A percentile compares a stretch with the other conserved stretches of the same genome.
Conservation (phyloP, 495 filamentous ascomycete genomes). For the Talaromyces borbonicus region DNA sequence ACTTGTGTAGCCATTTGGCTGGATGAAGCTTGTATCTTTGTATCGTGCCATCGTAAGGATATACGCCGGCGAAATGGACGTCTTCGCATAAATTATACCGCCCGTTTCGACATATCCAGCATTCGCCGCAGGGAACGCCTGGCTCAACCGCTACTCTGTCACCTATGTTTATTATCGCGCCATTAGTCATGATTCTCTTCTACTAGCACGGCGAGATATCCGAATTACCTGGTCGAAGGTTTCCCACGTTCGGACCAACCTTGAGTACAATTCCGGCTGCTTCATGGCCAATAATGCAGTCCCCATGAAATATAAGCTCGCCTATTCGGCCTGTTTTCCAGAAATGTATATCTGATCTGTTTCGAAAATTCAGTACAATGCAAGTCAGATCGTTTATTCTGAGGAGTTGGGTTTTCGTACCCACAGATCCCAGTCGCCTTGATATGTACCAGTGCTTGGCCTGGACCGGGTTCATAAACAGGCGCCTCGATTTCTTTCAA, state of each 20-base stretch:
- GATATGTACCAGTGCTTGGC: conserved; percentile 41
- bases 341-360: conserved; percentile 62
- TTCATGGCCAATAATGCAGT: conserved; percentile 72
- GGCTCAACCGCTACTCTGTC: conserved; percentile 70
- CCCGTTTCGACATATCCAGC: conserved; percentile 52
- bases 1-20: conserved; percentile 47
- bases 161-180: no score
- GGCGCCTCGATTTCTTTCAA: conserved; percentile 42
- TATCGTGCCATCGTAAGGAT: conserved; percentile 47
- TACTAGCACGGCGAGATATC: background rate
- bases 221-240: conserved; percentile 23
- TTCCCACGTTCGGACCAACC: conserved; percentile 40
- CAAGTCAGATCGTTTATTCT: background rate
- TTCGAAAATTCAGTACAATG: background rate
- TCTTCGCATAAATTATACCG: conserved; percentile 71
- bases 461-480: conserved; percentile 33
- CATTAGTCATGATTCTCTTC: no score
- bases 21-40: conserved; percentile 57
- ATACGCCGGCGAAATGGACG: conserved; percentile 58
- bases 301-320: conserved; percentile 54
- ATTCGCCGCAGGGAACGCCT: conserved; percentile 57
- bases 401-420: conserved; percentile 14
- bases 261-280: conserved; percentile 58
- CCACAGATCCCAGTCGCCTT: conserved; percentile 43
- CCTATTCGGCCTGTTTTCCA: conserved; percentile 73